Conservation (phyloP, 2,329 filamentous ascomycete genomes). For the Microascus cirrosus region DNA sequence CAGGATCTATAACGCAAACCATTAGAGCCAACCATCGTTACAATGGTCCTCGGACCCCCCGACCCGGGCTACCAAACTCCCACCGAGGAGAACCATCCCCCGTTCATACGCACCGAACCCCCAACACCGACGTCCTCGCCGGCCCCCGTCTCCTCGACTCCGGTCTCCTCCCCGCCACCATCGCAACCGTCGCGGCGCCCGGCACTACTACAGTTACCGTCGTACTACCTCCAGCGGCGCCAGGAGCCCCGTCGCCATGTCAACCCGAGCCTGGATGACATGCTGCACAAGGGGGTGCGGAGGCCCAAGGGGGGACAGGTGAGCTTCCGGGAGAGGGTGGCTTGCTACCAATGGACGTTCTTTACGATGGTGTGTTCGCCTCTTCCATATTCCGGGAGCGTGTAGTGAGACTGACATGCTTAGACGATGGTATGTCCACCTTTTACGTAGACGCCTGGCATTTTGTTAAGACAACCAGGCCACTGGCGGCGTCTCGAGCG, state of each 20-base stretch:
- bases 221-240: background rate
- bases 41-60: background rate
- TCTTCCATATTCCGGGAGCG: background rate
- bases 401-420: background rate
- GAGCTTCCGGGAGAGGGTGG: conserved; percentile 36
- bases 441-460: background rate
- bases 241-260: background rate
- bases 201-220: background rate
- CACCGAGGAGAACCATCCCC: background rate
- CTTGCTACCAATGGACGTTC: conserved; percentile 59
- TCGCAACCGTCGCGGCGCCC: background rate
- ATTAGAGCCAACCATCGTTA: background rate
- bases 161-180: background rate
- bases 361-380: conserved; percentile 45
- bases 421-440: conserved; percentile 4
- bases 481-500: conserved; percentile 44
- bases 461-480: conserved; percentile 25
- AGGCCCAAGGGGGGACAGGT: conserved; percentile 17
- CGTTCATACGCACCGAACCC: background rate
- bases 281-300: conserved; percentile 20
- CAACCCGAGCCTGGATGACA: conserved; percentile 17
- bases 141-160: background rate
- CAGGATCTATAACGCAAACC: background rate
- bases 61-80: background rate
- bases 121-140: background rate